These are phyloP conservation scores for Candida maltosa DNA, from an alignment of 805 yeast species.

Conservation along the genomic window DNA sequence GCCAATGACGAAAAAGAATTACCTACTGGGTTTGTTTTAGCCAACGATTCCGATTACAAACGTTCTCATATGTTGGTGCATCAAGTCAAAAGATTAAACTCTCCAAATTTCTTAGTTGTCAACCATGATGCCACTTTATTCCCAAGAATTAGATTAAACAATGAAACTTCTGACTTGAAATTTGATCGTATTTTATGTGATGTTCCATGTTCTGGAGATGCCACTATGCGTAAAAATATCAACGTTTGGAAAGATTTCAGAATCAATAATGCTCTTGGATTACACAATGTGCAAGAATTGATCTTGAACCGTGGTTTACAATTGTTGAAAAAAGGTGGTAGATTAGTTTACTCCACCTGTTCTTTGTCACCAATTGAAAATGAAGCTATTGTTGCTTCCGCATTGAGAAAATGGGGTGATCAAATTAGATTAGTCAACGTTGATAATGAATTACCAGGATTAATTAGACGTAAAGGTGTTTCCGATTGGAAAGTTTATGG, in stretches of 20 bases:
- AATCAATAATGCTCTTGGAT: conserved; percentile 83
- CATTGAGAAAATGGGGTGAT: conserved; percentile 75
- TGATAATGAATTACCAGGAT: conserved; percentile 68
- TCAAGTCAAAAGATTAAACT: conserved; percentile 87
- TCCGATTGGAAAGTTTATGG: conserved; percentile 81
- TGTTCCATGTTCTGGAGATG: conserved; percentile 99
- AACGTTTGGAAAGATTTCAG: conserved; percentile 97
- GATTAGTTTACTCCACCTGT: conserved; percentile 94
- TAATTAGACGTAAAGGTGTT: conserved; percentile 72
- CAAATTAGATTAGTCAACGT: conserved; percentile 71
- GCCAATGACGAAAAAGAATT: conserved; percentile 45
- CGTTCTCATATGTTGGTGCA: conserved; percentile 98
- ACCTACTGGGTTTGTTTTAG: conserved; percentile 88
- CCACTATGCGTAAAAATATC: conserved; percentile 94
- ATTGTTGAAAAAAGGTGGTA: conserved; percentile 82
- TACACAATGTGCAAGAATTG: conserved; percentile 84
- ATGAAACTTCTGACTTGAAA: conserved; percentile 52
- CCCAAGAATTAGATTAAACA: conserved; percentile 67
- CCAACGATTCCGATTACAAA: conserved; percentile 93
- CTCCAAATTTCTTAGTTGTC: conserved; percentile 88
- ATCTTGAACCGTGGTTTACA: conserved; percentile 89
- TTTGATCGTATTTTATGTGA: conserved; percentile 95
- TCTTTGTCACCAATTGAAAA: conserved; percentile 94
- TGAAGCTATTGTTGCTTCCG: conserved; percentile 95
- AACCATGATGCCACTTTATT: conserved; percentile 96